These are phyloP conservation scores for Pseudogymnoascus sp. DNA, from an alignment of 2,329 filamentous ascomycete species.

Conservation along the genomic window DNA sequence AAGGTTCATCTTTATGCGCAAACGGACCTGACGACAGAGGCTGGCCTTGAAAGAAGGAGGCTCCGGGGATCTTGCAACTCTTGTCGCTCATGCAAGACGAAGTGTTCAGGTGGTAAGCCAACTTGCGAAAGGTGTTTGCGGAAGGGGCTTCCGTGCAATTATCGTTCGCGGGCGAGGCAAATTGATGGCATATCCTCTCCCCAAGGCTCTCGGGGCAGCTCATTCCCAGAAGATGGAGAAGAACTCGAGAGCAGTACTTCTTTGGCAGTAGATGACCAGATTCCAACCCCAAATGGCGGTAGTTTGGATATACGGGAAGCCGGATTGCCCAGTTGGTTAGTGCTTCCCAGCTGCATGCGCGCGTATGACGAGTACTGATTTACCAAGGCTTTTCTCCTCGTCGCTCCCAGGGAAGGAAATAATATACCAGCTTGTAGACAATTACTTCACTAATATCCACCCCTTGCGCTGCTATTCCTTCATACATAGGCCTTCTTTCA, in stretches of 20 bases:
- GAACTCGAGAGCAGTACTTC: not conserved
- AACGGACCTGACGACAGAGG: constrained; percentile 15
- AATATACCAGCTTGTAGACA: constrained; percentile 16
- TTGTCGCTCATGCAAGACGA: constrained; percentile 19
- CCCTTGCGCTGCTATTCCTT: constrained; percentile 26
- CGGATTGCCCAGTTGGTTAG: not conserved
- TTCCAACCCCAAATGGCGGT: not conserved
- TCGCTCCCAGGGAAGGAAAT: not conserved
- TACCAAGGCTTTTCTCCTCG: constrained; percentile 2
- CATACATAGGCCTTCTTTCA: constrained; percentile 26
- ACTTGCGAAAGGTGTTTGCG: constrained; percentile 16
- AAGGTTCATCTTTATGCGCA: not conserved
- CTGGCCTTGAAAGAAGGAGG: constrained; percentile 19
- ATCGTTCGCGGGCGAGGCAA: constrained; percentile 9
- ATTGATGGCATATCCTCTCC: not conserved
- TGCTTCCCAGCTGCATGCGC: not conserved
- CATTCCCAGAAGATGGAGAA: not conserved
- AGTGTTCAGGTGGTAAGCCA: constrained; percentile 17
- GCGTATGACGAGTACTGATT: not conserved
- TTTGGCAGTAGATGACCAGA: not conserved
- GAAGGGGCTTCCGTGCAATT: constrained; percentile 17
- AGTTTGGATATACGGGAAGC: not conserved
- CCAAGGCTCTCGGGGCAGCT: not conserved
- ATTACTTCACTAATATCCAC: constrained; percentile 27
- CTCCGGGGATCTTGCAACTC: constrained; percentile 19